Evolutionary conservation across 192 early-diverging fungal species (phyloP).

Genomic region (Coemansia sp.): DNA sequence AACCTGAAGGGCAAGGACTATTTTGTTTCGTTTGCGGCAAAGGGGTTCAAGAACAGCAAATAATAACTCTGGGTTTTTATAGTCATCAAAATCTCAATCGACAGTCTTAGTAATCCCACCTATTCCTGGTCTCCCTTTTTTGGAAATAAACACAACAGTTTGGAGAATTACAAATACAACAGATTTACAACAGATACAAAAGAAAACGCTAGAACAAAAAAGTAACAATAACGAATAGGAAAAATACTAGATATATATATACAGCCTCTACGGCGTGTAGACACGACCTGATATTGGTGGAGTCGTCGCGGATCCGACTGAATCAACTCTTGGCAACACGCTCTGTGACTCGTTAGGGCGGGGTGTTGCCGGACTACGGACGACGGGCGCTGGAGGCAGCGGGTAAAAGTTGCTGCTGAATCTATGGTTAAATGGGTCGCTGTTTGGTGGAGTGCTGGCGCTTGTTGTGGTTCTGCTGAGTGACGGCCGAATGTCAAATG

Average conservation of each 20-base stretch:
- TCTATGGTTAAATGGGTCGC: constrained; percentile 10
- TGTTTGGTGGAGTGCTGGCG: background rate
- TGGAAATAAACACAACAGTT: too few species aligned
- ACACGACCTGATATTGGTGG: background rate
- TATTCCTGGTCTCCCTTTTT: too few species aligned
- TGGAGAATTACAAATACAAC: background rate
- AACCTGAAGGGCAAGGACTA: constrained; percentile 48
- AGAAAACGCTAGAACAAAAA: background rate
- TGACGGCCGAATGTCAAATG: constrained; percentile 39
- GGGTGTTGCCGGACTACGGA: background rate
- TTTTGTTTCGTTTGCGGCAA: constrained; percentile 13
- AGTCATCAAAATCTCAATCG: too few species aligned
- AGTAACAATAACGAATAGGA: background rate
- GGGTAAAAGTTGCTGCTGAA: constrained; percentile 2
- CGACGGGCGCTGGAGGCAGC: background rate
- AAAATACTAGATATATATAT: background rate
- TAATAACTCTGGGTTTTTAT: background rate
- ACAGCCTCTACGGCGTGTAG: background rate
- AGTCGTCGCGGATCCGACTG: background rate
- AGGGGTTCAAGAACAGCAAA: background rate
- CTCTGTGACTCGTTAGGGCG: background rate
- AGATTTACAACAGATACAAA: background rate
- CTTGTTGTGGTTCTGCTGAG: background rate
- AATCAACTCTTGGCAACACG: background rate
- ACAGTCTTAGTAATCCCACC: too few species aligned